Base-by-base conservation (phyloP, 148 eudicot genomes). In the Cornus suecica region DNA sequence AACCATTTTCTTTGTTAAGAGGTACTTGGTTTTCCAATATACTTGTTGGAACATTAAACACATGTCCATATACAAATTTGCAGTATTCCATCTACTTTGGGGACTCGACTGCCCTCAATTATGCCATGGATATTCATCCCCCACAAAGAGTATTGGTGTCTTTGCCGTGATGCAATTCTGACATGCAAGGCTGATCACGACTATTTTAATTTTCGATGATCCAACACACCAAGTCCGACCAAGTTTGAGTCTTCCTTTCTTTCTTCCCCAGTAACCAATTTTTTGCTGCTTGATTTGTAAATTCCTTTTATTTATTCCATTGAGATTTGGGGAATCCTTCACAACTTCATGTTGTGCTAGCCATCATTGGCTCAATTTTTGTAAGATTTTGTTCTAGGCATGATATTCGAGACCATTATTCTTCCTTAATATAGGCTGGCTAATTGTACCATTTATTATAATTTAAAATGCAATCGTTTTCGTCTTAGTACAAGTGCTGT, bases 61-160 rank as follows among this genome's bases (percentile, higher is more conserved):
- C 16, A 15, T 3, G 58, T 52, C 16, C 58, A 14, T 28, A 1
- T 41, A 29, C 22, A 7, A 28, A 8, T 72, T 8, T 77, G 76
- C 90, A 95, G 97, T 74, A 74, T 86, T 80, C 84, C 85, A 26
- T 75, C 78, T 41, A 69, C 80, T 63, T 83, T 68, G 48, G 87
- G 78, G 11, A 65, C 76, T 8, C 82, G 82, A 76, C 77, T 87
- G 82, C 89, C 88, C 69, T 71, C 85, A 69, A 83, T 81, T 28
- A 76, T 84, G 87, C 98, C 93, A 22, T 95, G 97, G 98, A 84
- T 91, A 75, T 67, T 65, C 32, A 87, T 93, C 70, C 79, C 93
- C 6, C 87, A 42, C 80, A 90, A 80, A 78, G 98, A 90, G 68
- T 95, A 95, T 81, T 95, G 99, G 99, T 69, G 62, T 76, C 83